A percentile compares a stretch with the other conserved stretches of the same genome.
Conservation (phyloP, 1,284 basidiomycete genomes). For the Ceratobasidium sp. region DNA sequence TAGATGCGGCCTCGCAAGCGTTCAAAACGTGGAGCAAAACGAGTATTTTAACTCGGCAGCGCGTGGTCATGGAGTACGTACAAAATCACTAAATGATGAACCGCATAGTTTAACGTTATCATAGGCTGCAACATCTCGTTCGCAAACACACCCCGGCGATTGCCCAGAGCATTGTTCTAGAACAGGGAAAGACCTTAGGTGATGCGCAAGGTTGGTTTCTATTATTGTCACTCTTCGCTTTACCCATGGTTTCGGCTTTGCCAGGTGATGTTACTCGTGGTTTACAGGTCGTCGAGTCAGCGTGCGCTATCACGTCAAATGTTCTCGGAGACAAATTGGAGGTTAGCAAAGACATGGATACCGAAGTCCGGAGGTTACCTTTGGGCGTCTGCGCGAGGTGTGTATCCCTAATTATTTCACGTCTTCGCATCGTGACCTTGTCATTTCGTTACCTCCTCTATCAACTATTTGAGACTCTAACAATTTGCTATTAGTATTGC, state of each 20-base stretch:
- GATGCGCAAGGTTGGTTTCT: constrained; percentile 61
- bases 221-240: constrained; percentile 52
- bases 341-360: constrained; percentile 98
- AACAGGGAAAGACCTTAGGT: constrained; percentile 91
- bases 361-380: constrained; percentile 83
- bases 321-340: constrained; percentile 93
- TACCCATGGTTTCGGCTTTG: constrained; percentile 75
- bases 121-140: constrained; percentile 83
- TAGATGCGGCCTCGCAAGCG: constrained; percentile 87
- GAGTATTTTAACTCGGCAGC: constrained; percentile 88
- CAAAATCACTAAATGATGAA: not conserved
- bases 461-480: not conserved
- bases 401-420: constrained; percentile 47
- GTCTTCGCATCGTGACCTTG: constrained; percentile 50
- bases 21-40: constrained; percentile 92
- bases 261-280: constrained; percentile 95
- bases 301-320: constrained; percentile 85
- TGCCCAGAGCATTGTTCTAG: constrained; percentile 83
- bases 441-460: no score
- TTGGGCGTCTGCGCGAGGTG: constrained; percentile 84
- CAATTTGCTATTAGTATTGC: constrained; percentile 70
- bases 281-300: constrained; percentile 93
- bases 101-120: not conserved
- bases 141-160: constrained; percentile 83
- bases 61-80: constrained; percentile 87